A percentile compares a stretch with the other conserved stretches of the same genome.
These are phyloP conservation scores for Helianthus tuberosus DNA, from an alignment of 129 eudicot genomes.

Conservation along the genomic window DNA sequence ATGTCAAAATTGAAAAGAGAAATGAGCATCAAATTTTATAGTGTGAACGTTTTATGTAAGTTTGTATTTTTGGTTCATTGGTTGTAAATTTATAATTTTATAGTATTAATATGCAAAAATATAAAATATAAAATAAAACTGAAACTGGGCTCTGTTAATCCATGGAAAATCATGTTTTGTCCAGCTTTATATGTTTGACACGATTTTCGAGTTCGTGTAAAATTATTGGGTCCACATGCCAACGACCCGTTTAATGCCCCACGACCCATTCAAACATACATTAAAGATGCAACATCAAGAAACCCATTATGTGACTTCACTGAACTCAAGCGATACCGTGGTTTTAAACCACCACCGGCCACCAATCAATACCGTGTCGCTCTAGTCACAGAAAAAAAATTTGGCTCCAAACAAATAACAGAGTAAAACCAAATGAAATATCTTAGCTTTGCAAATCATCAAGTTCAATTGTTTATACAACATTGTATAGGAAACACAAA, in stretches of 20 bases:
- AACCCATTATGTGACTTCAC: not conserved
- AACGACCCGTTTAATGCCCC: not conserved
- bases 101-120: no score
- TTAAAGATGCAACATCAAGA: not conserved
- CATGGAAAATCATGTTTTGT: not conserved
- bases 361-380: not conserved
- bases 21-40: not conserved
- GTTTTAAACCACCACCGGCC: no score
- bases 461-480: constrained; percentile 33
- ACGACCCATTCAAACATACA: not conserved
- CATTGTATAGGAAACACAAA: constrained; percentile 17
- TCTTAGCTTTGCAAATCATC: constrained; percentile 10
- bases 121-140: no score
- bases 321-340: not conserved
- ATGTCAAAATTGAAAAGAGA: not conserved
- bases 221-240: no score
- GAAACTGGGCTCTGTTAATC: not conserved
- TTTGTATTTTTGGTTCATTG: not conserved
- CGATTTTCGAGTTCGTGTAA: not conserved
- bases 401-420: not conserved
- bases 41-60: not conserved
- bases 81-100: not conserved
- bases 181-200: not conserved
- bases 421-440: not conserved
- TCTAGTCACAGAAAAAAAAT: not conserved